Evolutionary conservation across 1,284 basidiomycete genomes (phyloP), one percentile per base, ranked within the genome.

Genomic region (Singerocomus inundabilis): DNA sequence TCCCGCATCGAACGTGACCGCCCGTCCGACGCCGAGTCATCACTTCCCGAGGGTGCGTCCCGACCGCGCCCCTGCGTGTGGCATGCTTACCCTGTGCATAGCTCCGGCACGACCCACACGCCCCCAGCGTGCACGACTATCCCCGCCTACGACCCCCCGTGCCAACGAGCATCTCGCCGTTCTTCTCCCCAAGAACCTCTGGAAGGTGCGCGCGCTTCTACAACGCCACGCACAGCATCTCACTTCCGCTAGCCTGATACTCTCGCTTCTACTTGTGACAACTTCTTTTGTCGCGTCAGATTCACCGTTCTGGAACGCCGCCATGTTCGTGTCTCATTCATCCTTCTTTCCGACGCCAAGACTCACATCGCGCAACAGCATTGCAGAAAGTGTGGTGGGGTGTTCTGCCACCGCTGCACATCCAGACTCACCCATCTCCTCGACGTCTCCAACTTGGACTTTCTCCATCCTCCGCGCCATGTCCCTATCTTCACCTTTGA

Each of bases 141-240:
- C 48, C n/a, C 58, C 52, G 1, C 36, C 57, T 2, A 56, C 51
- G 52, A 49, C 47, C 48, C 53, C 53, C 7, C 73, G 74, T 24
- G 60, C 71, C 40, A 86, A 87, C 66, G 83, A 88, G 66, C 84
- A 90, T 58, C 77, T 90, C n/a, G 88, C 87, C 32, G 83, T 89
- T 26, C 72, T 88, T 15, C 77, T 90, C 44, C 78, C 80, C 29
- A 82, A 74, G 64, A 70, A 72, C 36, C 76, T 86, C 33, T 89
- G 88, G 87, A 89, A 89, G 80, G 84, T 82, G 43, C 36, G 73
- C 63, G 18, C 18, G 21, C 26, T 34, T 37, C 7, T 40, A n/a
- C 35, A 13, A 39, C 41, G 21, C 36, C 3, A 5, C 32, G n/a
- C 28, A 48, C 53, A 26, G 1, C 18, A 18, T 25, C 48, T 52